A percentile compares a stretch with the other conserved stretches of the same genome.
Evolutionary conservation across 768 basidiomycete genomes (phyloP).

Genomic region (Serendipita sp.): DNA sequence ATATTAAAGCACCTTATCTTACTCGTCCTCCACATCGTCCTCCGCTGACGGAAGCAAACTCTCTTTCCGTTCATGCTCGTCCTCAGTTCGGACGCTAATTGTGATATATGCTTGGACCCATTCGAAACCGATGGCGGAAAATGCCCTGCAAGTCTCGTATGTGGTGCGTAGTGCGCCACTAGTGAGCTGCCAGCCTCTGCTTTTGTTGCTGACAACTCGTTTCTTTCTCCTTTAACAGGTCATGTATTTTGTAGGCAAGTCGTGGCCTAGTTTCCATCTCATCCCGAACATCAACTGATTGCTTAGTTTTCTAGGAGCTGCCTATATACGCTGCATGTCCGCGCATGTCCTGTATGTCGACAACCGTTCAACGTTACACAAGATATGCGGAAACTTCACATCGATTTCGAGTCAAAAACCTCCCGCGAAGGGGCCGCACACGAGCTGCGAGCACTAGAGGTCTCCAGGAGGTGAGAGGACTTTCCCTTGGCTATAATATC

Average conservation of each 20-base stretch:
- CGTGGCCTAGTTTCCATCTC: neutral
- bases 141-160: neutral
- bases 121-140: neutral
- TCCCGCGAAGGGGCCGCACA: neutral
- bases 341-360: conserved; percentile 3
- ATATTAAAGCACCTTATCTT: neutral
- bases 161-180: neutral
- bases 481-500: neutral
- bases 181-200: neutral
- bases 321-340: neutral
- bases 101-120: neutral
- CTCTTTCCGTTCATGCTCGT: neutral
- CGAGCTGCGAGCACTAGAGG: neutral
- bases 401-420: neutral
- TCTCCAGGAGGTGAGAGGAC: neutral
- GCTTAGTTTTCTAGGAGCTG: neutral
- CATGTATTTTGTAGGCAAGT: neutral
- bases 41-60: too few relatives aligned
- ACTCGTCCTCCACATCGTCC: neutral
- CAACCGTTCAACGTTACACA: neutral
- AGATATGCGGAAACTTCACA: neutral
- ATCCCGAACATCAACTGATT: neutral
- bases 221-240: neutral
- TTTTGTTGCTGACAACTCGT: neutral
- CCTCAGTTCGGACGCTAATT: neutral